Evolutionary conservation across 768 basidiomycete species (phyloP).

Genomic region (Leccinum ochraceum): DNA sequence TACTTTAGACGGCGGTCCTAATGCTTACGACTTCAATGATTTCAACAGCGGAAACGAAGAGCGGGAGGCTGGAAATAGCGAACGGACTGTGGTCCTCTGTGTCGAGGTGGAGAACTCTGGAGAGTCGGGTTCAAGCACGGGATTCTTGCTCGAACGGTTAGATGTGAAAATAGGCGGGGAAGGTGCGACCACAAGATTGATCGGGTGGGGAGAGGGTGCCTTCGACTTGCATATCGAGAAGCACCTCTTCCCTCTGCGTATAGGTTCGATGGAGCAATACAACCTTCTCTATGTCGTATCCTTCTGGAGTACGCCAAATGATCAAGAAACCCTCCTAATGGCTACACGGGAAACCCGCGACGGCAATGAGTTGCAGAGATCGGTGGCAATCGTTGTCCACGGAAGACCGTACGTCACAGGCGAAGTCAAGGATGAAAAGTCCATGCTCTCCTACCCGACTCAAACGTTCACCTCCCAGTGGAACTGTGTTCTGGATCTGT

Average conservation of each 20-base stretch:
- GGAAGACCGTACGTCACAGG: slow-evolving; percentile 63
- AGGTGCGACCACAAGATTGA: slow-evolving; percentile 50
- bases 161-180: slow-evolving; percentile 75
- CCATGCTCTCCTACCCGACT: slow-evolving; percentile 56
- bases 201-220: slow-evolving; percentile 48
- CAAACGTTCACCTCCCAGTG: slow-evolving; percentile 79
- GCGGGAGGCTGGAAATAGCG: slow-evolving; percentile 69
- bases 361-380: slow-evolving; percentile 58
- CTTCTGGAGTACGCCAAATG: slow-evolving; percentile 67
- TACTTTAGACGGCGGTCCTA: slow-evolving; percentile 31
- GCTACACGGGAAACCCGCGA: slow-evolving; percentile 34
- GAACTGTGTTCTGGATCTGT: slow-evolving; percentile 89
- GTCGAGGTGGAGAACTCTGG: slow-evolving; percentile 88
- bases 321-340: slow-evolving; percentile 42
- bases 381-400: slow-evolving; percentile 77
- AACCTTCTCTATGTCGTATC: slow-evolving; percentile 91
- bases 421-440: slow-evolving; percentile 19
- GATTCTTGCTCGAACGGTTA: slow-evolving; percentile 76
- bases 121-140: slow-evolving; percentile 56
- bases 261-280: slow-evolving; percentile 78
- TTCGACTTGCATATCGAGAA: slow-evolving; percentile 37
- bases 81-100: slow-evolving; percentile 85
- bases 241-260: slow-evolving; percentile 65
- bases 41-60: slow-evolving; percentile 52
- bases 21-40: slow-evolving; percentile 29